Percentiles rank a stretch among this genome's conserved stretches.
Conservation (phyloP, 768 basidiomycete genomes). For the Termitomyces eurrhizus region DNA sequence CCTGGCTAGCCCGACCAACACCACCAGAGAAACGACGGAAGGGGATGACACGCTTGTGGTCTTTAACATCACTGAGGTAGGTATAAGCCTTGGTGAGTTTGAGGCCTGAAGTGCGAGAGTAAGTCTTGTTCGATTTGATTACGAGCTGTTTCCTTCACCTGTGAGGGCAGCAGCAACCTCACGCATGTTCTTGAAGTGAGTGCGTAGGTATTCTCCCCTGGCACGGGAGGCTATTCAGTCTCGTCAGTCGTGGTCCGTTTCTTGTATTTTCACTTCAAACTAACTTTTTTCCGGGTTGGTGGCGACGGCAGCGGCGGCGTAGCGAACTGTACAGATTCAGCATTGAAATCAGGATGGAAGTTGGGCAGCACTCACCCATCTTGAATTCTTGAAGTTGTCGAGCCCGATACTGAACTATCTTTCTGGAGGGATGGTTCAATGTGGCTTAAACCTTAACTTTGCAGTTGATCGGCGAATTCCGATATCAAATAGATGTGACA, state of each 20-base stretch:
- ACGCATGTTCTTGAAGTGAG: constrained; percentile 99
- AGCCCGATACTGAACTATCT: constrained; percentile 30
- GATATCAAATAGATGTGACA: not conserved
- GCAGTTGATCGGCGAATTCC: constrained; percentile 28
- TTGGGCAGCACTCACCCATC: constrained; percentile 53
- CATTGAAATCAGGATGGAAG: constrained; percentile 12
- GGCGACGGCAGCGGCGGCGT: constrained; percentile 84
- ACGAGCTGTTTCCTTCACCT: constrained; percentile 46
- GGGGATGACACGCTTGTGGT: constrained; percentile 96
- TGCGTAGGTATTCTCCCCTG: constrained; percentile 95
- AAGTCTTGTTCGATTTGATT: not conserved
- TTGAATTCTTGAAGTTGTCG: constrained; percentile 54
- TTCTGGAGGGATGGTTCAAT: constrained; percentile 11
- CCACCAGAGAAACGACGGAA: constrained; percentile 95
- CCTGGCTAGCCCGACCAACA: constrained; percentile 92
- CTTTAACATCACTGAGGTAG: constrained; percentile 90
- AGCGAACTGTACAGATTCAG: constrained; percentile 64
- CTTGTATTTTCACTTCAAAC: constrained; percentile 24
- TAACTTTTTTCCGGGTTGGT: constrained; percentile 94
- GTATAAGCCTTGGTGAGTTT: constrained; percentile 92
- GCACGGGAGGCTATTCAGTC: constrained; percentile 73
- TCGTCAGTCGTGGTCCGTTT: constrained; percentile 16
- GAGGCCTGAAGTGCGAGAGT: constrained; percentile 54
- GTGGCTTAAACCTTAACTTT: constrained; percentile 48
- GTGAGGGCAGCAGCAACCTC: constrained; percentile 95